Conservation (phyloP, 2,329 filamentous ascomycete species). For the Sphaerostilbella broomeana region DNA sequence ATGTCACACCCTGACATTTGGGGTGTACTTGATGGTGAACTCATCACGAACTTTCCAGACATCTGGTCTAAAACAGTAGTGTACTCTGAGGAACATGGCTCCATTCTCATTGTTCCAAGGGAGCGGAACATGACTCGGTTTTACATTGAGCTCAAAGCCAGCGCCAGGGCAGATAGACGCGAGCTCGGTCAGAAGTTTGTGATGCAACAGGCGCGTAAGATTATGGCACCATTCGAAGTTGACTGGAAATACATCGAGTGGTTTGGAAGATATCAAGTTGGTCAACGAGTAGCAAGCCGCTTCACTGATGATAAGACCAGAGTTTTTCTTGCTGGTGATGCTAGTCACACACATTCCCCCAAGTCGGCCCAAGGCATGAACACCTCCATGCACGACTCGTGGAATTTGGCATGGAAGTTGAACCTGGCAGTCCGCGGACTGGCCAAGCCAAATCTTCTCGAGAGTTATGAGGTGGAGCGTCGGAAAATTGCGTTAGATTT, state of each 20-base stretch:
- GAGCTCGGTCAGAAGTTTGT: constrained; percentile 59
- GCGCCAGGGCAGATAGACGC: constrained; percentile 47
- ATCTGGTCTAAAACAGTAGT: constrained; percentile 53
- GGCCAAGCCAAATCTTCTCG: constrained; percentile 36
- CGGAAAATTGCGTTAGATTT: constrained; percentile 57
- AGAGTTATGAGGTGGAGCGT: constrained; percentile 47
- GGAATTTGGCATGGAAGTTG: constrained; percentile 53
- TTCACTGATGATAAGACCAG: constrained; percentile 50
- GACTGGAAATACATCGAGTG: constrained; percentile 59
- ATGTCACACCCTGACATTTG: constrained; percentile 47
- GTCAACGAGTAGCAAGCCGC: constrained; percentile 53
- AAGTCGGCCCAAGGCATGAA: constrained; percentile 70
- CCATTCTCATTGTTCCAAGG: constrained; percentile 58
- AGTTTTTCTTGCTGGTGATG: constrained; percentile 64
- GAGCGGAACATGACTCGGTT: constrained; percentile 57
- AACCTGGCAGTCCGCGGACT: constrained; percentile 40
- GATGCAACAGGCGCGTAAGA: constrained; percentile 55
- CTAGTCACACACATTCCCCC: constrained; percentile 47
- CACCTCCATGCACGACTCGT: constrained; percentile 60
- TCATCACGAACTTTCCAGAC: constrained; percentile 49
- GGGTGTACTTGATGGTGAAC: constrained; percentile 40
- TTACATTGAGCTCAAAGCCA: constrained; percentile 54
- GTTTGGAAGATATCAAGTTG: constrained; percentile 50
- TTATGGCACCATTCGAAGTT: constrained; percentile 60
- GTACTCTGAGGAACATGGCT: constrained; percentile 49